A percentile compares a stretch with the other conserved stretches of the same genome.
phyloP scores from a whole-genome alignment of 2,329 filamentous ascomycete species.

The Colletotrichum sp. region DNA sequence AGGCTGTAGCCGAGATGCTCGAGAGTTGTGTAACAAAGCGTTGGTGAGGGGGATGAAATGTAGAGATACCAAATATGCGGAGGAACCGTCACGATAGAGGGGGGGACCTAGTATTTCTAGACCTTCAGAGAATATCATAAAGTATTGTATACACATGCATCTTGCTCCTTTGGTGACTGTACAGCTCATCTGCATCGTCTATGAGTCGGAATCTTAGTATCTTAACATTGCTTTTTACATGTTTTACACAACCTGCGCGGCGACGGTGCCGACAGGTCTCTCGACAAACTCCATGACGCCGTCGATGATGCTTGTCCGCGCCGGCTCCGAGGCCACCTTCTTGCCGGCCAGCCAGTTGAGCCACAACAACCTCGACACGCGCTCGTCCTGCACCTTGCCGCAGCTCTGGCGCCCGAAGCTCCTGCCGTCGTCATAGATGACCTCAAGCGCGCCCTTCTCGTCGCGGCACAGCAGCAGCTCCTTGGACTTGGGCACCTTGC shows the following conservation, averaged over 20 bases:
- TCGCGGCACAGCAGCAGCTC: slow-evolving; percentile 78
- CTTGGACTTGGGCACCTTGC: slow-evolving; percentile 79
- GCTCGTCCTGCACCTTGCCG: slow-evolving; percentile 78
- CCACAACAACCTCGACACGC: slow-evolving; percentile 84
- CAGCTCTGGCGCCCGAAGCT: slow-evolving; percentile 56
- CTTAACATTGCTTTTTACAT: slow-evolving; percentile 22
- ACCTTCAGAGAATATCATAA: background rate
- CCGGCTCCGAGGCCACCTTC: slow-evolving; percentile 84
- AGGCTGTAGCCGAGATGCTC: background rate
- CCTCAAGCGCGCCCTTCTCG: slow-evolving; percentile 66
- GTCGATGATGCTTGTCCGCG: slow-evolving; percentile 81
- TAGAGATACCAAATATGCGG: background rate
- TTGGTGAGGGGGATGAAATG: background rate
- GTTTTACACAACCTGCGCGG: slow-evolving; percentile 72
- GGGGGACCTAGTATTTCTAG: background rate
- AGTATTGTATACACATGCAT: background rate
- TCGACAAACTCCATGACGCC: slow-evolving; percentile 89
- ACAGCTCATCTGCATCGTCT: slow-evolving; percentile 12
- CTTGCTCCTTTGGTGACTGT: background rate
- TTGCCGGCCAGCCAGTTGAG: slow-evolving; percentile 87
- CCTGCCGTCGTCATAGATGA: slow-evolving; percentile 67
- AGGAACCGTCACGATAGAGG: background rate
- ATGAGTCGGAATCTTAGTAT: background rate
- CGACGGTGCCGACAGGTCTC: slow-evolving; percentile 85
- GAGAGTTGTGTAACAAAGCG: background rate